Percentiles rank a stretch among this genome's conserved stretches.
Evolutionary conservation across 768 basidiomycete genomes (phyloP).

Genomic region (Leccinum truebloodii): DNA sequence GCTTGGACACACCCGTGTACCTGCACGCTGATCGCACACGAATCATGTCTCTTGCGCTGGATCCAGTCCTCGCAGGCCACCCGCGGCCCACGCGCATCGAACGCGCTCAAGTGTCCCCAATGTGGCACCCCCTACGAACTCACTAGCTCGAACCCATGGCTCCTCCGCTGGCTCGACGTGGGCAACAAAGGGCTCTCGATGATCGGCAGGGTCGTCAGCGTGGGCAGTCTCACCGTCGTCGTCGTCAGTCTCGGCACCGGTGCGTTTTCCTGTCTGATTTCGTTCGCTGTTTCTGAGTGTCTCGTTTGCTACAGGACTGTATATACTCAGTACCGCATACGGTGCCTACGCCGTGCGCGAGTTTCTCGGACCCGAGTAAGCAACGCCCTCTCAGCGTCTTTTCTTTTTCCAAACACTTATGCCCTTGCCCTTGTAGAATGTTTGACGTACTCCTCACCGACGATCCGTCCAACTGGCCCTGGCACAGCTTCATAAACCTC

Average conservation of each 20-base stretch:
- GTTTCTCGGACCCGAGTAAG: slow-evolving; percentile 70
- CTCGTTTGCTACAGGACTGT: slow-evolving; percentile 37
- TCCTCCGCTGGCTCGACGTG: slow-evolving; percentile 50
- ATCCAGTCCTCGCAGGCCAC: slow-evolving; percentile 69
- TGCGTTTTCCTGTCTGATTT: slow-evolving; percentile 33
- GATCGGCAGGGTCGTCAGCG: slow-evolving; percentile 53
- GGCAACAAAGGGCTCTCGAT: slow-evolving; percentile 52
- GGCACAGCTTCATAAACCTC: slow-evolving; percentile 73
- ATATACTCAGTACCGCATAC: slow-evolving; percentile 59
- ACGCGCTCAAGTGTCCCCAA: slow-evolving; percentile 81
- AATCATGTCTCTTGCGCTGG: slow-evolving; percentile 78
- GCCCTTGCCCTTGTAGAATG: slow-evolving; percentile 42
- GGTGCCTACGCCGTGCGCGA: slow-evolving; percentile 71
- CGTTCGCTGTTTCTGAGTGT: neutral
- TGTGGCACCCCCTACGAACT: slow-evolving; percentile 68
- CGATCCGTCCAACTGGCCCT: slow-evolving; percentile 73
- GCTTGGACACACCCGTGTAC: slow-evolving; percentile 80
- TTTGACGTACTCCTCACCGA: slow-evolving; percentile 64
- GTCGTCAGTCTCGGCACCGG: slow-evolving; percentile 62
- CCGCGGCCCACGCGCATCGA: slow-evolving; percentile 45
- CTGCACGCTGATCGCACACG: slow-evolving; percentile 80
- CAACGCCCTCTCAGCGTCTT: slow-evolving; percentile 3
- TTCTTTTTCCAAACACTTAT: neutral
- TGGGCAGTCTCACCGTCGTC: slow-evolving; percentile 50
- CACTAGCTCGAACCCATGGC: slow-evolving; percentile 59